Evolutionary conservation across 208 protist species (phyloP).

Genomic region (Strigomonas galati): DNA sequence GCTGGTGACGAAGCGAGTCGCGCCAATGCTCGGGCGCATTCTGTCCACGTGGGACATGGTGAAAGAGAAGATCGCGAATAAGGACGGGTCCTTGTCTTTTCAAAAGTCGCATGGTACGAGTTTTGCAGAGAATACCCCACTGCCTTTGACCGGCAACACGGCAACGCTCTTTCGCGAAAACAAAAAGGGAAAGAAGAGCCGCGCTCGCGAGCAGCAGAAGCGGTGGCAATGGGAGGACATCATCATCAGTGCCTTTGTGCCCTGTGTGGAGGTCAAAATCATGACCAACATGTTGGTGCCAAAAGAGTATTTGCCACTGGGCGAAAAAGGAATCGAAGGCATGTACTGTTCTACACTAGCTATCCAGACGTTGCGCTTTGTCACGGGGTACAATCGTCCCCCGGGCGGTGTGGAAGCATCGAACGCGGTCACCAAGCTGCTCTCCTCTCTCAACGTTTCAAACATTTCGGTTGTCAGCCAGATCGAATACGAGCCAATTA

Average conservation of each 20-base stretch:
- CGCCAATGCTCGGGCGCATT: constrained; percentile 21
- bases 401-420: constrained; percentile 41
- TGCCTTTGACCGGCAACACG: constrained; percentile 5
- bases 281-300: constrained; percentile 52
- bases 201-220: constrained; percentile 65
- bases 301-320: constrained; percentile 32
- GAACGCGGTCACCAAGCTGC: constrained; percentile 28
- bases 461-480: constrained; percentile 66
- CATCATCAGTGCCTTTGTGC: constrained; percentile 59
- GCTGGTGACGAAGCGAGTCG: constrained; percentile 50
- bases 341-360: constrained; percentile 65
- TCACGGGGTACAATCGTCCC: constrained; percentile 48
- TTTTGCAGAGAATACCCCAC: background rate
- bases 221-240: constrained; percentile 71
- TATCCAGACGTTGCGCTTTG: constrained; percentile 42
- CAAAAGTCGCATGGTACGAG: constrained; percentile 6
- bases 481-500: constrained; percentile 75
- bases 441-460: constrained; percentile 48
- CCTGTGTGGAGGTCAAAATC: constrained; percentile 66
- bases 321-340: constrained; percentile 21
- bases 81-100: background rate
- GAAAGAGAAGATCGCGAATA: constrained; percentile 13
- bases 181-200: constrained; percentile 41
- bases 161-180: constrained; percentile 11
- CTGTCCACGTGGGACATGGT: constrained; percentile 11